phyloP scores from a whole-genome alignment of 73 alveolate genomes.

The Blepharisma stoltei region DNA sequence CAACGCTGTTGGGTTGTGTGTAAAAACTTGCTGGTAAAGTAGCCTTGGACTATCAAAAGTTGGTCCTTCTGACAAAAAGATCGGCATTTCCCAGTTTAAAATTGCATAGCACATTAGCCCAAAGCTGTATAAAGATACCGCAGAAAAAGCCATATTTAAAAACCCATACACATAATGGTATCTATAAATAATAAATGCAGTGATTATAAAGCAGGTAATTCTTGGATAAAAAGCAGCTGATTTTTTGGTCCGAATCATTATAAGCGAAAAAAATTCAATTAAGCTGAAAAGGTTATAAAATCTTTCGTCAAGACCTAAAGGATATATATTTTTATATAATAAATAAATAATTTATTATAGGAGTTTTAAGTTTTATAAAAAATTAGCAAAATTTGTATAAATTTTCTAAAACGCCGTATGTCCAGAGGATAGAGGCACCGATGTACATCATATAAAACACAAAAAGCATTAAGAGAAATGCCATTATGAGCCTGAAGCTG shows the following conservation, averaged over 20 bases:
- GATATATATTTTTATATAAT: no score
- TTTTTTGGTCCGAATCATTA: neutral
- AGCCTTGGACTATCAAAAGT: slow-evolving; percentile 27
- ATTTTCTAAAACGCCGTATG: neutral
- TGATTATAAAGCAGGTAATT: neutral
- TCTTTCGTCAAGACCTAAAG: slow-evolving; percentile 21
- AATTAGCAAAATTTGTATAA: no score
- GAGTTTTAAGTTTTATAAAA: no score
- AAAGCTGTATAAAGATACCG: neutral
- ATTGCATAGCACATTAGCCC: neutral
- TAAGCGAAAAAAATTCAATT: neutral
- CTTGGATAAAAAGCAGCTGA: neutral
- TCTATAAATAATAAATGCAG: neutral
- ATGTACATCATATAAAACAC: slow-evolving; percentile 11
- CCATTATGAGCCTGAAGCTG: neutral
- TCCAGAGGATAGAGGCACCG: slow-evolving; percentile 13
- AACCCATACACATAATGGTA: neutral
- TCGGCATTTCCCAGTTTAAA: neutral
- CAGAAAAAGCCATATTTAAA: neutral
- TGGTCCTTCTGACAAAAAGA: neutral
- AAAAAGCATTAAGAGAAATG: neutral
- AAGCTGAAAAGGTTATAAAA: slow-evolving; percentile 1
- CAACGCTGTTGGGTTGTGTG: neutral
- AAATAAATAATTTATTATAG: no score
- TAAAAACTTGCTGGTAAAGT: slow-evolving; percentile 23